Percentiles rank a stretch among this genome's conserved stretches.
Conservation (phyloP, 2,329 filamentous ascomycete species). For the Xylariales sp. region DNA sequence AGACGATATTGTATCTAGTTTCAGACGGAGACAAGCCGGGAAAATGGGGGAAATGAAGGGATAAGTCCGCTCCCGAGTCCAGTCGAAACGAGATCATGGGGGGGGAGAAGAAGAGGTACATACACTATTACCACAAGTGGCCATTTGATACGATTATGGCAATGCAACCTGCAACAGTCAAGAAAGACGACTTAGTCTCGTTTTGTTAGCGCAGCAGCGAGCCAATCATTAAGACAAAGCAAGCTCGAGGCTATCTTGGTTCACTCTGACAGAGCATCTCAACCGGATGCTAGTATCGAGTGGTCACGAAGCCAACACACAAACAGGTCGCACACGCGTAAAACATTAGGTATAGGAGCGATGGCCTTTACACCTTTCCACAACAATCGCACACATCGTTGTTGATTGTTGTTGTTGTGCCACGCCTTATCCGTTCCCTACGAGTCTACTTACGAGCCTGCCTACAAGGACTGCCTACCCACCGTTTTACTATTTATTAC, state of each 20-base stretch:
- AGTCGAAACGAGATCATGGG: neutral
- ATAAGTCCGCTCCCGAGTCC: neutral
- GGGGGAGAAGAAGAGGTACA: neutral
- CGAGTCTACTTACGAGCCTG: too few relatives aligned
- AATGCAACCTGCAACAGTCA: constrained; percentile 28
- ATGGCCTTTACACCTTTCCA: neutral
- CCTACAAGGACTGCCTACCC: too few relatives aligned
- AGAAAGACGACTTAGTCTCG: constrained; percentile 5
- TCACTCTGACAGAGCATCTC: constrained; percentile 7
- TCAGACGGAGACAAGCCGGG: constrained; percentile 16
- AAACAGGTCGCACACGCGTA: constrained; percentile 1
- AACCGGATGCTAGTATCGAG: neutral
- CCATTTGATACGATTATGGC: constrained; percentile 19
- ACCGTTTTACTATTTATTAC: too few relatives aligned
- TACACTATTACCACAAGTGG: neutral
- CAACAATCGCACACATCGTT: neutral
- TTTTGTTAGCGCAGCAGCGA: constrained; percentile 25
- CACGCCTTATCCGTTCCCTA: too few relatives aligned
- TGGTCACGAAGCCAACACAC: constrained; percentile 13
- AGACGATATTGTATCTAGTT: constrained; percentile 9
- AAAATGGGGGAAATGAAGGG: neutral
- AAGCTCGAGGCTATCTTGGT: constrained; percentile 10
- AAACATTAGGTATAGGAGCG: neutral
- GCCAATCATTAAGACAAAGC: constrained; percentile 26
- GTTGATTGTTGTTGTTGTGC: too few relatives aligned